Conservation (phyloP, 768 basidiomycete genomes). For the Porpolomopsis calyptriformis region DNA sequence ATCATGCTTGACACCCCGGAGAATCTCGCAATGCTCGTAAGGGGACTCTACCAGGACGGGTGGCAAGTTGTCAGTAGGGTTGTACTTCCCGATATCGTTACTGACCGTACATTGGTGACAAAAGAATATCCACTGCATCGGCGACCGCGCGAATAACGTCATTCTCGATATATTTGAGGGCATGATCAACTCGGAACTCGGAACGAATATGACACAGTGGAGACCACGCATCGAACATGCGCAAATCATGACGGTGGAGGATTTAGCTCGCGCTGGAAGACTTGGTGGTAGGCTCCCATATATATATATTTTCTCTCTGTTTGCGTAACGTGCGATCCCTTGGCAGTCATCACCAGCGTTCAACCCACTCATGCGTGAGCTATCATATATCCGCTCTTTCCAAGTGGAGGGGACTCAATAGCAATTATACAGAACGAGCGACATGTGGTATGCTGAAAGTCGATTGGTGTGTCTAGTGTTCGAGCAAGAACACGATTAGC, state of each 20-base stretch:
- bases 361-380: constrained; percentile 87
- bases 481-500: neutral
- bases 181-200: constrained; percentile 30
- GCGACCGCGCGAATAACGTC: constrained; percentile 77
- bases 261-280: constrained; percentile 56
- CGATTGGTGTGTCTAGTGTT: constrained; percentile 43
- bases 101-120: too few species aligned
- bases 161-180: constrained; percentile 78
- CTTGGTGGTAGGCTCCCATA: constrained; percentile 64
- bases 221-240: constrained; percentile 88
- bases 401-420: neutral
- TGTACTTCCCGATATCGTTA: too few species aligned
- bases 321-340: neutral
- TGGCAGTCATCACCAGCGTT: constrained; percentile 81
- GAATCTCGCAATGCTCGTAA: constrained; percentile 41
- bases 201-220: constrained; percentile 34
- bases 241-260: constrained; percentile 68
- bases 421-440: constrained; percentile 50
- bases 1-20: constrained; percentile 53
- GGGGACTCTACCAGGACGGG: constrained; percentile 56
- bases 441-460: constrained; percentile 86
- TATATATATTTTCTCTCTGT: neutral
- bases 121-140: constrained; percentile 89
- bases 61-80: constrained; percentile 69
- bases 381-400: neutral